Evolutionary conservation across 2,329 filamentous ascomycete species (phyloP).

Genomic region (Calonectria pseudoturangicola): DNA sequence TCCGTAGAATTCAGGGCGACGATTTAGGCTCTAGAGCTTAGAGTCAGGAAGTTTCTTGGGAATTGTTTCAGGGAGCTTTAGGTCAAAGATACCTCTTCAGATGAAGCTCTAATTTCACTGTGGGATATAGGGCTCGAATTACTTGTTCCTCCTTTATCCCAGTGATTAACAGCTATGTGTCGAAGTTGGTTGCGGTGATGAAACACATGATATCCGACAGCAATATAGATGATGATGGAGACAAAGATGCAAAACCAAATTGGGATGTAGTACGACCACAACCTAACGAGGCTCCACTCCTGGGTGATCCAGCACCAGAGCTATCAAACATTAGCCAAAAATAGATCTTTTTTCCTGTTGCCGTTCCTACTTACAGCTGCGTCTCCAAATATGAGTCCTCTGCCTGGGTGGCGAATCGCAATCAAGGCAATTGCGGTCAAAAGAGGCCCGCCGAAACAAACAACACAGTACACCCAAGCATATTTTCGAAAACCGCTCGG

Average conservation of each 20-base stretch:
- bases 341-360: fast-evolving
- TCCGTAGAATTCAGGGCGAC: slow-evolving; percentile 62
- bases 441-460: slow-evolving; percentile 83
- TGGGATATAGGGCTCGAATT: slow-evolving; percentile 48
- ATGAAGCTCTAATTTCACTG: slow-evolving; percentile 57
- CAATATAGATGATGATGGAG: slow-evolving; percentile 73
- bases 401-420: slow-evolving; percentile 67
- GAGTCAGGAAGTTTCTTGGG: slow-evolving; percentile 41
- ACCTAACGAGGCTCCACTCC: slow-evolving; percentile 72
- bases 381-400: slow-evolving; percentile 71
- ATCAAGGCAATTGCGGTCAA: slow-evolving; percentile 80
- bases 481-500: slow-evolving; percentile 80
- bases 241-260: slow-evolving; percentile 76
- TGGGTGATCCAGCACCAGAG: slow-evolving; percentile 77
- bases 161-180: slow-evolving; percentile 62
- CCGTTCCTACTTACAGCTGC: slow-evolving; percentile 67
- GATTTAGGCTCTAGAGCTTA: slow-evolving; percentile 52
- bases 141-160: slow-evolving; percentile 48
- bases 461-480: slow-evolving; percentile 79
- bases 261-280: slow-evolving; percentile 76
- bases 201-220: slow-evolving; percentile 76
- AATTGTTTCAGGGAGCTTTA: background rate
- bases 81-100: slow-evolving; percentile 57
- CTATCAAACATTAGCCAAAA: slow-evolving; percentile 57
- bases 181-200: slow-evolving; percentile 73